Evolutionary conservation across 1,139 yeast species (phyloP).

Genomic region (Pichia sp.): DNA sequence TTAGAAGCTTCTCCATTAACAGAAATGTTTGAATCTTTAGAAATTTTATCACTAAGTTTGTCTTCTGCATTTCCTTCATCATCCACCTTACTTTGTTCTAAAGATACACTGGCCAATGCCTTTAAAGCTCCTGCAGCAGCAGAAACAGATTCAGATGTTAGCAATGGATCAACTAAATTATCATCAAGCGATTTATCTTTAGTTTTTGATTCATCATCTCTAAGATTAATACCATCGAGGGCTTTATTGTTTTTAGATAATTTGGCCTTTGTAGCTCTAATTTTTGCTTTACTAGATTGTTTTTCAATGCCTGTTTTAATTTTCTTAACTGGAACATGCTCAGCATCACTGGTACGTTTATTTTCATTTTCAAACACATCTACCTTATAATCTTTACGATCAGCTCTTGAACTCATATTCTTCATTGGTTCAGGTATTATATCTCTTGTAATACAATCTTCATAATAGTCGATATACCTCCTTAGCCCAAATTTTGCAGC

Average conservation of each 20-base stretch:
- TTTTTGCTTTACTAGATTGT: neutral
- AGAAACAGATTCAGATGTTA: neutral
- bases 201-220: neutral
- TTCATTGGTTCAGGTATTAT: slow-evolving; percentile 49
- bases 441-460: slow-evolving; percentile 34
- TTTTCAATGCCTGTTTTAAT: slow-evolving; percentile 1
- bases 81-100: slow-evolving; percentile 1
- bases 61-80: neutral
- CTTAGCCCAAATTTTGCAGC: slow-evolving; percentile 55
- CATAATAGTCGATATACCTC: slow-evolving; percentile 51
- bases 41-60: neutral
- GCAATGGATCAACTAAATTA: neutral
- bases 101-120: slow-evolving; percentile 9
- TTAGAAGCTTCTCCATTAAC: neutral
- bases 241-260: neutral
- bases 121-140: slow-evolving; percentile 5
- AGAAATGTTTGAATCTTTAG: neutral
- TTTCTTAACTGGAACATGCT: slow-evolving; percentile 2
- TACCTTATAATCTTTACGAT: slow-evolving; percentile 16
- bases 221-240: neutral
- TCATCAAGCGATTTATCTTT: neutral
- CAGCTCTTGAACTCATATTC: slow-evolving; percentile 35
- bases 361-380: slow-evolving; percentile 12
- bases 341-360: neutral
- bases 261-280: neutral